Conservation (phyloP, 495 filamentous ascomycete species). For the Penicillium paxilli region DNA sequence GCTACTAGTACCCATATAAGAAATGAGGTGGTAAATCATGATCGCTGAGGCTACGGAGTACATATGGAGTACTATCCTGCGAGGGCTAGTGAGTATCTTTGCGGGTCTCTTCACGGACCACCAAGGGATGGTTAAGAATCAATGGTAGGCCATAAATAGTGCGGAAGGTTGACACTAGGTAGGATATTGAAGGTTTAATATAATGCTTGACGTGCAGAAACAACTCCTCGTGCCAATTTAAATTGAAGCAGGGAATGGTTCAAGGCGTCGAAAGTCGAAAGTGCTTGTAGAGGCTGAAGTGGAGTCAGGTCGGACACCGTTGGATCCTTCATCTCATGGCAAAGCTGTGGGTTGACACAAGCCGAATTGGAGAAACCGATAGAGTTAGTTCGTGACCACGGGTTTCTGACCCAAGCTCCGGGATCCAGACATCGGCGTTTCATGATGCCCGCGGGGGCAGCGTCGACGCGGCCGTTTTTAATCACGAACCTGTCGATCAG, state of each 20-base stretch:
- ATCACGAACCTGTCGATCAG: constrained; percentile 10
- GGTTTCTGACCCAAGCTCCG: not conserved
- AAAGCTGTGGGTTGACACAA: not conserved
- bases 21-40: not conserved
- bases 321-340: not conserved
- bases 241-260: not conserved
- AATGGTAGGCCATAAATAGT: not conserved
- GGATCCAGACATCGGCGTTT: not conserved
- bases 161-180: not conserved
- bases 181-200: too few species aligned
- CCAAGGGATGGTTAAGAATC: not conserved
- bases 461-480: not conserved
- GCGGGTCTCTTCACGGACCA: not conserved
- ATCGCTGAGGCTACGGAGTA: not conserved
- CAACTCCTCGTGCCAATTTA: not conserved
- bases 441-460: not conserved
- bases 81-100: not conserved
- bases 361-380: not conserved
- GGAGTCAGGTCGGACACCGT: not conserved
- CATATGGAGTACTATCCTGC: too few species aligned
- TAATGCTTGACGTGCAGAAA: not conserved
- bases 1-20: not conserved
- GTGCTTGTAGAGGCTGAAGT: not conserved
- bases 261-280: not conserved
- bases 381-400: not conserved